phyloP scores from a whole-genome alignment of 2,329 filamentous ascomycete species.

The Penicillium sp. region DNA sequence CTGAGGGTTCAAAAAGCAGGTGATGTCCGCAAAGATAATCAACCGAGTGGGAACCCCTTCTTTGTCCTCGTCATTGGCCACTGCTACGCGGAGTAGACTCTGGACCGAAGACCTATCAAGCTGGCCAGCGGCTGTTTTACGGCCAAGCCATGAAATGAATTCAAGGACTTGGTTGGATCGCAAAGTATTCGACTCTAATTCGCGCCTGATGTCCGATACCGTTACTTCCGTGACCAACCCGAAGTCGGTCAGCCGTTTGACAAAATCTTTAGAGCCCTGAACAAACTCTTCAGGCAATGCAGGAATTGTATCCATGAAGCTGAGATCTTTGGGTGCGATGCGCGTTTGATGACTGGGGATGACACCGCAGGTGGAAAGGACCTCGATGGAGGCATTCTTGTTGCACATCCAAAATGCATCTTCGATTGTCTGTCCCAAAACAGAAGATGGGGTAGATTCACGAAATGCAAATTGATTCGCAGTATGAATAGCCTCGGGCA shows the following conservation, averaged over 20 bases:
- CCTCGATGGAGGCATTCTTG: conserved; percentile 76
- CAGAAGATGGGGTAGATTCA: conserved; percentile 83
- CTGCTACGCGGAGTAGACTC: conserved; percentile 71
- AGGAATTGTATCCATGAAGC: conserved; percentile 86
- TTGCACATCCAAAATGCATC: conserved; percentile 96
- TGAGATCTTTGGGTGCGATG: conserved; percentile 67
- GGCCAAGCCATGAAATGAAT: conserved; percentile 81
- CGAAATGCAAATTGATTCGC: conserved; percentile 84
- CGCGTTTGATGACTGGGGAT: conserved; percentile 81
- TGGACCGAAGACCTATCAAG: conserved; percentile 68
- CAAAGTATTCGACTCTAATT: conserved; percentile 79
- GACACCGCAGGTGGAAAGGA: conserved; percentile 84
- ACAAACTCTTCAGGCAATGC: conserved; percentile 77
- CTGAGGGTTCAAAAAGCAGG: conserved; percentile 70
- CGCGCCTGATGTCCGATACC: conserved; percentile 77
- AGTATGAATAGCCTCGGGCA: conserved; percentile 78
- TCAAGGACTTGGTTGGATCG: conserved; percentile 74
- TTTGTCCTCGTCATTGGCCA: conserved; percentile 57
- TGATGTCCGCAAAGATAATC: conserved; percentile 74
- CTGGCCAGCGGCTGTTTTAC: conserved; percentile 68
- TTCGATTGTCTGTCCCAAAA: conserved; percentile 84
- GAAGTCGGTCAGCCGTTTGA: conserved; percentile 77
- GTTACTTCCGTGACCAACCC: conserved; percentile 86
- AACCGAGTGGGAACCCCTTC: conserved; percentile 65
- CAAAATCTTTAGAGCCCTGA: conserved; percentile 66